Conservation (phyloP, 352 stramenopile genomes). For the Globisporangium splendens region DNA sequence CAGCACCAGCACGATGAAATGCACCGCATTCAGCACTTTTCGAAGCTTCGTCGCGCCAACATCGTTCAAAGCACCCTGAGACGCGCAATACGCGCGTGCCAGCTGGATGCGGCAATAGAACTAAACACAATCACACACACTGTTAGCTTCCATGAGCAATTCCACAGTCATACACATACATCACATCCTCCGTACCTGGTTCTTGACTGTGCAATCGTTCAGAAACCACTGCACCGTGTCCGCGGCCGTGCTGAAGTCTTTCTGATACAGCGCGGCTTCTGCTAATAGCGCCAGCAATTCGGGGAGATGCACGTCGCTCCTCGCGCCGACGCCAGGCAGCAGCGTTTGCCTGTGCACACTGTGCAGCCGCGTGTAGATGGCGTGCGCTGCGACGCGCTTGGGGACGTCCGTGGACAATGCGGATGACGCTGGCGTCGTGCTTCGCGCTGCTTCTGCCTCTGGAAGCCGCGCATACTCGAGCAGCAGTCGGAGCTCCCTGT, state of each 20-base stretch:
- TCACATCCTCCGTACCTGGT: conserved; percentile 67
- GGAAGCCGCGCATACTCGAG: conserved; percentile 39
- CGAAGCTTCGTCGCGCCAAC: conserved; percentile 39
- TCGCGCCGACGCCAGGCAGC: conserved; percentile 22
- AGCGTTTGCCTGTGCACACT: conserved; percentile 29
- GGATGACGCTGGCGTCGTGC: neutral
- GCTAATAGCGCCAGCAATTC: conserved; percentile 79
- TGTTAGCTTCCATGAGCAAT: too few species aligned
- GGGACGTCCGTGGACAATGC: neutral
- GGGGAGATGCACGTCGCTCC: conserved; percentile 34
- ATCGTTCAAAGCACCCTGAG: conserved; percentile 32
- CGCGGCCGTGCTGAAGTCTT: conserved; percentile 57
- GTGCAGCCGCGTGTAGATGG: conserved; percentile 36
- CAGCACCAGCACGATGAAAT: conserved; percentile 70
- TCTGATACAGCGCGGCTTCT: conserved; percentile 63
- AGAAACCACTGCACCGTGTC: conserved; percentile 71
- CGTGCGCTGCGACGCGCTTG: conserved; percentile 22
- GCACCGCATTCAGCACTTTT: conserved; percentile 68
- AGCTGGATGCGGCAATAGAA: conserved; percentile 89
- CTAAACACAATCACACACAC: conserved; percentile 31
- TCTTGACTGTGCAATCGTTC: conserved; percentile 49
- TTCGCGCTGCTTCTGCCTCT: too few species aligned
- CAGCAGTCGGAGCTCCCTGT: conserved; percentile 48
- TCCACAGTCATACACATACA: too few species aligned
- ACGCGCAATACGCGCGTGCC: conserved; percentile 62